phyloP scores from a whole-genome alignment of 2,329 filamentous ascomycete species.

The Cladophialophora chaetospira region DNA sequence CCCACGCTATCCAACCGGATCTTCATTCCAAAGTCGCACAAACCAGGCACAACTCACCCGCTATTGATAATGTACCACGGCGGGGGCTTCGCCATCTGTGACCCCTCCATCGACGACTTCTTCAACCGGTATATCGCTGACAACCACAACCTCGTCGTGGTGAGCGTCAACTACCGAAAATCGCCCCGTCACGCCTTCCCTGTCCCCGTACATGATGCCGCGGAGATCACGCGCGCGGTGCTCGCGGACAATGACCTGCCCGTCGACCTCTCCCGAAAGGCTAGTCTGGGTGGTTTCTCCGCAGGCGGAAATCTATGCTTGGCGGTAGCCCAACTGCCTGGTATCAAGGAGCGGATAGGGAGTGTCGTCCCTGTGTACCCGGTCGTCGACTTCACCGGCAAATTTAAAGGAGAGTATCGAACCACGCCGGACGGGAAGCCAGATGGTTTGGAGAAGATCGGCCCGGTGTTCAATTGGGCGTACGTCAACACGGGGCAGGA shows the following conservation, averaged over 20 bases:
- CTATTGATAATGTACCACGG: conserved; percentile 55
- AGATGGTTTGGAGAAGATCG: conserved; percentile 32
- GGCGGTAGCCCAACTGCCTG: conserved; percentile 41
- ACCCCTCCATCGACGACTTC: conserved; percentile 49
- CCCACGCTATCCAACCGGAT: conserved; percentile 37
- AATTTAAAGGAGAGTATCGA: conserved; percentile 35
- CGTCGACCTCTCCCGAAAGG: conserved; percentile 43
- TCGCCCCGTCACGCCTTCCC: conserved; percentile 52
- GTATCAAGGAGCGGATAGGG: conserved; percentile 38
- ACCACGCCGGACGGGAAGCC: conserved; percentile 28
- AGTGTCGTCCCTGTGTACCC: conserved; percentile 52
- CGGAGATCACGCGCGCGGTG: conserved; percentile 45
- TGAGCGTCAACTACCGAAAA: conserved; percentile 54
- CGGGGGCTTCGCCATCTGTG: conserved; percentile 52
- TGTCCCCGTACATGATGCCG: conserved; percentile 48
- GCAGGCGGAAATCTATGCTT: conserved; percentile 4
- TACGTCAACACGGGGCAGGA: conserved; percentile 44
- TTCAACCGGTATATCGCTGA: conserved; percentile 51
- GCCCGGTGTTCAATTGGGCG: conserved; percentile 44
- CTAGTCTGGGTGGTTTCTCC: conserved; percentile 47
- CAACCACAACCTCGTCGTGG: conserved; percentile 46
- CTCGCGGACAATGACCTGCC: conserved; percentile 50
- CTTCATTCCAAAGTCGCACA: conserved; percentile 45
- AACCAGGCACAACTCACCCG: conserved; percentile 14
- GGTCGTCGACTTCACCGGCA: conserved; percentile 45